Evolutionary conservation across 306 rosid genomes (phyloP).

Genomic region (peach (Prunus persica)): DNA sequence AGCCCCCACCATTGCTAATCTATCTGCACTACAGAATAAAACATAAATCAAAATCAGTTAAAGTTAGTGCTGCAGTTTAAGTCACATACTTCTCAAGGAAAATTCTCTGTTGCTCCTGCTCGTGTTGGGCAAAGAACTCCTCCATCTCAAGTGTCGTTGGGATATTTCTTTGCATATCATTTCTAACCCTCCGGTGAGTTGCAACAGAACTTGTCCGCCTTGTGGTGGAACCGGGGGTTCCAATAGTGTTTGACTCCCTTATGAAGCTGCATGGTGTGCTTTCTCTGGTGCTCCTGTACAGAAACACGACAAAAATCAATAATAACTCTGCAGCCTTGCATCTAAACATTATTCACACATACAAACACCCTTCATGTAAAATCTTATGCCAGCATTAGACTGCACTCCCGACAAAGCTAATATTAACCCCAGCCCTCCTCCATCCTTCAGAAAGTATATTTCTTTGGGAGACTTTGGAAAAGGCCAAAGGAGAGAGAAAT

Average conservation of each 20-base stretch:
- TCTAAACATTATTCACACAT: conserved; percentile 6
- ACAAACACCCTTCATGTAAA: neutral
- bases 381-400: neutral
- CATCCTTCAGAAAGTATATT: neutral
- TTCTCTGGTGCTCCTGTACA: conserved; percentile 66
- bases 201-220: conserved; percentile 33
- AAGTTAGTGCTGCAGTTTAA: neutral
- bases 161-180: conserved; percentile 44
- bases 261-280: conserved; percentile 79
- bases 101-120: conserved; percentile 70
- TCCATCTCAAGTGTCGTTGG: conserved; percentile 75
- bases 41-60: neutral
- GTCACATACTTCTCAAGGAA: conserved; percentile 64
- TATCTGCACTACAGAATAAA: too few species aligned
- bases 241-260: conserved; percentile 46
- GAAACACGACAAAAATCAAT: neutral
- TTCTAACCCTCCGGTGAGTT: conserved; percentile 25
- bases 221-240: conserved; percentile 67
- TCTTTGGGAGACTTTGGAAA: too few species aligned
- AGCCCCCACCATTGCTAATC: neutral
- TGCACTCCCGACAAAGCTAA: neutral
- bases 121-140: conserved; percentile 76
- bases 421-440: neutral
- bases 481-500: too few species aligned
- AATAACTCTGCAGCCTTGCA: neutral